A percentile compares a stretch with the other conserved stretches of the same genome.
Evolutionary conservation across 1,139 yeast genomes (phyloP).

Genomic region (Scheffersomyces segobiensis): DNA sequence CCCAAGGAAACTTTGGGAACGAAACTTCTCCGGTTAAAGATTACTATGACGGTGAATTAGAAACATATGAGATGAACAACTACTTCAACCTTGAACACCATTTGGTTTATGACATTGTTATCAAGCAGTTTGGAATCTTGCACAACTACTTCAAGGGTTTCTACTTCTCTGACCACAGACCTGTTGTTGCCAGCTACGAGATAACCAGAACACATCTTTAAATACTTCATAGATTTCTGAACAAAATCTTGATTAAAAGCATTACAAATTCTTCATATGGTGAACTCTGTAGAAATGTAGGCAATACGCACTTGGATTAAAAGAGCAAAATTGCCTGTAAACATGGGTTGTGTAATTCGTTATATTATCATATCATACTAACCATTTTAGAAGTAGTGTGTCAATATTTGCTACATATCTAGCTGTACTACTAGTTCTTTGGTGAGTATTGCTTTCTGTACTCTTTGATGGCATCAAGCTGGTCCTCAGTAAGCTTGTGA

Average conservation of each 20-base stretch:
- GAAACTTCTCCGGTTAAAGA: neutral
- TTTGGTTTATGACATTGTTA: slow-evolving; percentile 9
- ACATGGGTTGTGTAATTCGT: neutral
- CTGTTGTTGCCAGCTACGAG: slow-evolving; percentile 22
- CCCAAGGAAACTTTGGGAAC: slow-evolving; percentile 3
- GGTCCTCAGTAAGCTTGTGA: slow-evolving; percentile 53
- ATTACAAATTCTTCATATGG: neutral
- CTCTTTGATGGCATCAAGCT: slow-evolving; percentile 55
- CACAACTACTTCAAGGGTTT: slow-evolving; percentile 14
- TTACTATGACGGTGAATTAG: neutral
- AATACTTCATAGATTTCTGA: neutral
- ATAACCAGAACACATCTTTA: slow-evolving; percentile 4
- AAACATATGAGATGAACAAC: neutral
- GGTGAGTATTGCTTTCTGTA: slow-evolving; percentile 60
- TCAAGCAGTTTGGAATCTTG: slow-evolving; percentile 19
- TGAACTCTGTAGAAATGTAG: neutral
- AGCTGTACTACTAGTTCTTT: slow-evolving; percentile 10
- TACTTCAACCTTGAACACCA: slow-evolving; percentile 3
- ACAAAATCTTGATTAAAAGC: neutral
- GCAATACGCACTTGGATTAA: neutral
- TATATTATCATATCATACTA: neutral
- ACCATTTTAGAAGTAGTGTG: neutral
- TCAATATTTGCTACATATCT: slow-evolving; percentile 1
- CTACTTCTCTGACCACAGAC: slow-evolving; percentile 25
- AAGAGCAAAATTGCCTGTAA: neutral